These are phyloP conservation scores for Corymbia maculata DNA, from an alignment of 345 rosid species.

Conservation along the genomic window DNA sequence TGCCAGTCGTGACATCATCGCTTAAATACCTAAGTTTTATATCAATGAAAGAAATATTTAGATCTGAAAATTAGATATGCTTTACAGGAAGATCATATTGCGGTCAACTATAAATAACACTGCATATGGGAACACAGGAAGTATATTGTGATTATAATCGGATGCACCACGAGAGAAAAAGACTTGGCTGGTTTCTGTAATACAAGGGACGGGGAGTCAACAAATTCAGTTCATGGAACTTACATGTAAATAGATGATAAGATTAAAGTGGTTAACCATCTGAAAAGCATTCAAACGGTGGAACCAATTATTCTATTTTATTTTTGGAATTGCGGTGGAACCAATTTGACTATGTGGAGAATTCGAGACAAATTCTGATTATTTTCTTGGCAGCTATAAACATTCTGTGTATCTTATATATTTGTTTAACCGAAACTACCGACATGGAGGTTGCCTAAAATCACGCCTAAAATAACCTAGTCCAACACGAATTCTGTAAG, in stretches of 20 bases:
- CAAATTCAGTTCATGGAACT: neutral
- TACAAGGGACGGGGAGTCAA: neutral
- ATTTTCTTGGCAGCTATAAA: neutral
- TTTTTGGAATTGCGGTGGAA: neutral
- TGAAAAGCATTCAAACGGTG: neutral
- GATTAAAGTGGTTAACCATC: neutral
- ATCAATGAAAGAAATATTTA: neutral
- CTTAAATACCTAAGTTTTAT: neutral
- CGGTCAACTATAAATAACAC: neutral
- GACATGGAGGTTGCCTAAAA: neutral
- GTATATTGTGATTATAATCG: neutral
- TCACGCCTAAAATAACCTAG: constrained; percentile 1
- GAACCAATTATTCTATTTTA: neutral
- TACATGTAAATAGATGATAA: neutral
- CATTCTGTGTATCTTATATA: neutral
- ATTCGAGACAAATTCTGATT: neutral
- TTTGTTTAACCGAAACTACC: neutral
- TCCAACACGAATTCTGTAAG: neutral
- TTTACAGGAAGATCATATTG: neutral
- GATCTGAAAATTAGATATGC: neutral
- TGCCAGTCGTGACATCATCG: neutral
- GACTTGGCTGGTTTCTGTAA: neutral
- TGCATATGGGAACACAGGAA: neutral
- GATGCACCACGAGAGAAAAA: neutral
- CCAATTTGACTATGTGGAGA: neutral